A percentile compares a stretch with the other conserved stretches of the same genome.
These are phyloP conservation scores for Drosera spatulata DNA, from an alignment of 179 eudicot genomes.

Conservation along the genomic window DNA sequence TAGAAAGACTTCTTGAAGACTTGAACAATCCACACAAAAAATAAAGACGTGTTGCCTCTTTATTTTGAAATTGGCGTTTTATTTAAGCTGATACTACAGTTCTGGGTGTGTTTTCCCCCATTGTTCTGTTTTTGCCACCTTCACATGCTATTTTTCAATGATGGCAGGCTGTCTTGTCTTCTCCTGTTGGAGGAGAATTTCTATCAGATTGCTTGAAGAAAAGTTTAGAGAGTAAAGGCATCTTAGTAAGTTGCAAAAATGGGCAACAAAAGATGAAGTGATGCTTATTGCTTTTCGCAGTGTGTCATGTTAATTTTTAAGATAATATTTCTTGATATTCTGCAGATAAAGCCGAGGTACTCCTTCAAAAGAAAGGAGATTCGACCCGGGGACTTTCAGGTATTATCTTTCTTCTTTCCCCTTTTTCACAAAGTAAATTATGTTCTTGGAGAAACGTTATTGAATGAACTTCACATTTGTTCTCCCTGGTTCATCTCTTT, in stretches of 20 bases:
- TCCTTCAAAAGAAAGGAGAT: constrained; percentile 93
- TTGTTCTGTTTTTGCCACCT: not conserved
- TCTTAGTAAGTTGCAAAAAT: constrained; percentile 37
- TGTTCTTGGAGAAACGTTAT: no score
- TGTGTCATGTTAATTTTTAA: not conserved
- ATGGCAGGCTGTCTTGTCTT: constrained; percentile 66
- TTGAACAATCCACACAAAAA: not conserved
- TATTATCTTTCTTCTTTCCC: constrained; percentile 12
- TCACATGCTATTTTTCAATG: constrained; percentile 3
- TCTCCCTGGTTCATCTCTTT: no score
- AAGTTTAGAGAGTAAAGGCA: constrained; percentile 97
- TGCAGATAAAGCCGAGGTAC: constrained; percentile 92
- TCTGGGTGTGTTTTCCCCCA: no score
- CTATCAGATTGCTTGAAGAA: constrained; percentile 91
- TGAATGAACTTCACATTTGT: no score
- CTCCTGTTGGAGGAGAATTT: constrained; percentile 90
- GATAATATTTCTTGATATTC: not conserved
- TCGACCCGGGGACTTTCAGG: constrained; percentile 97
- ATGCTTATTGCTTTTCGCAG: no score
- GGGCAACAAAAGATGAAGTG: no score
- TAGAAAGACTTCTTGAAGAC: not conserved
- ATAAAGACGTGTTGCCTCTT: no score
- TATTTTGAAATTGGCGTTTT: no score
- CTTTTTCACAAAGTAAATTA: not conserved
- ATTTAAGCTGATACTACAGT: no score